Conservation (phyloP, 2,329 filamentous ascomycete genomes). For the Hansfordia pulvinata region DNA sequence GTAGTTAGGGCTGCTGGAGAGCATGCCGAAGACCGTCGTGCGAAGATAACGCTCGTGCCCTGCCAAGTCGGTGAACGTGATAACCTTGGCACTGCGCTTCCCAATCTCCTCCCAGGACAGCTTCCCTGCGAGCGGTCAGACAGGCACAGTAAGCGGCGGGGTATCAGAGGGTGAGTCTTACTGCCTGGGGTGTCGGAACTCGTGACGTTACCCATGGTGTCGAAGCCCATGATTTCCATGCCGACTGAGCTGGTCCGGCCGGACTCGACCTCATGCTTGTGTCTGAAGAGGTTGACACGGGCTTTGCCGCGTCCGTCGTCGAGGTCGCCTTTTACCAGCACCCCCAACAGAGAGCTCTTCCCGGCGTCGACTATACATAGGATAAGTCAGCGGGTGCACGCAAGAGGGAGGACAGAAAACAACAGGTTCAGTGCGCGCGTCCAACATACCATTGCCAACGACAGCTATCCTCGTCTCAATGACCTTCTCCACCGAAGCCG, state of each 20-base stretch:
- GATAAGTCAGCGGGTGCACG: too few species aligned
- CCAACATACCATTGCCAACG: constrained; percentile 66
- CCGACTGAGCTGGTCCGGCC: constrained; percentile 92
- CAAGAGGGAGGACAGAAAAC: constrained; percentile 3
- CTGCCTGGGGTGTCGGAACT: constrained; percentile 71
- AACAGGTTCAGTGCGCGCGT: background rate
- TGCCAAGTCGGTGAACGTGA: constrained; percentile 88
- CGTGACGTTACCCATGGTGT: constrained; percentile 72
- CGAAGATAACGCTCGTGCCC: constrained; percentile 91
- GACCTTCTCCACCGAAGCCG: constrained; percentile 65
- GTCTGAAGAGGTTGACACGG: constrained; percentile 87
- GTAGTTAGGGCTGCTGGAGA: constrained; percentile 94
- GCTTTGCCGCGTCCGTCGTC: constrained; percentile 92
- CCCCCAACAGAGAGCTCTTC: constrained; percentile 91
- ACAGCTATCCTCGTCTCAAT: constrained; percentile 96
- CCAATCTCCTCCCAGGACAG: constrained; percentile 97
- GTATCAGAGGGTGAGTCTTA: constrained; percentile 25
- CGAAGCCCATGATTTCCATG: constrained; percentile 98
- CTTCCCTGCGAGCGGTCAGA: constrained; percentile 29
- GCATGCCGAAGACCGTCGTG: constrained; percentile 88
- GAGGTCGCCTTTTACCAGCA: constrained; percentile 86
- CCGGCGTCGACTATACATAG: constrained; percentile 95
- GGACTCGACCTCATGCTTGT: constrained; percentile 96
- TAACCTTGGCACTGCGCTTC: constrained; percentile 87
- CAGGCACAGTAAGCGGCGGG: background rate